Evolutionary conservation across 2,329 filamentous ascomycete genomes (phyloP).

Genomic region (Byssothecium circinans): DNA sequence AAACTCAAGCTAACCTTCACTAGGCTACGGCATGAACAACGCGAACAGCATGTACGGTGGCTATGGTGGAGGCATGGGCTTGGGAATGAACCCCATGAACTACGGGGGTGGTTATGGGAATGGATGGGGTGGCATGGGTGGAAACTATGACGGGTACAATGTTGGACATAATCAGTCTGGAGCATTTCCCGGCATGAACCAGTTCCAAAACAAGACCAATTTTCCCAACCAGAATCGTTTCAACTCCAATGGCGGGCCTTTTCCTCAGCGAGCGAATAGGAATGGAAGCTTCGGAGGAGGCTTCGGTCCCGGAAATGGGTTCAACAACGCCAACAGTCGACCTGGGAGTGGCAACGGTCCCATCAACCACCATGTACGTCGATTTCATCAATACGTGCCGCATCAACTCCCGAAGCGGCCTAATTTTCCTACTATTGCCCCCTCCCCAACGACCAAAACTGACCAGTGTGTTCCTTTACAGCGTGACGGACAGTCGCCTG

Average conservation of each 20-base stretch:
- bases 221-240: constrained; percentile 75
- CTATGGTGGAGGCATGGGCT: constrained; percentile 68
- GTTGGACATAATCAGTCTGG: constrained; percentile 58
- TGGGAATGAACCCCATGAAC: constrained; percentile 69
- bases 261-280: constrained; percentile 43
- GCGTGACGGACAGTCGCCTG: constrained; percentile 37
- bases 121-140: constrained; percentile 63
- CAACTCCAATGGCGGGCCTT: constrained; percentile 67
- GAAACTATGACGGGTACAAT: constrained; percentile 69
- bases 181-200: constrained; percentile 52
- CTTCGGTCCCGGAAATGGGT: constrained; percentile 28
- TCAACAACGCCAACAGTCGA: constrained; percentile 27
- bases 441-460: constrained; percentile 21
- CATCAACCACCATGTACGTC: constrained; percentile 35
- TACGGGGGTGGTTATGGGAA: constrained; percentile 67
- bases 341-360: constrained; percentile 34
- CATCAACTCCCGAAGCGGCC: constrained; percentile 7
- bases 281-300: constrained; percentile 46
- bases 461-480: constrained; percentile 25
- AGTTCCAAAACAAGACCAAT: constrained; percentile 61
- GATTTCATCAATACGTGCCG: constrained; percentile 23
- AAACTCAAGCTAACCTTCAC: constrained; percentile 20
- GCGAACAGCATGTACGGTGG: constrained; percentile 80
- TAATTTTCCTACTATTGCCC: neutral
- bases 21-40: constrained; percentile 59